These are phyloP conservation scores for Phytophthora podocarpi DNA, from an alignment of 352 stramenopile species.

Conservation along the genomic window DNA sequence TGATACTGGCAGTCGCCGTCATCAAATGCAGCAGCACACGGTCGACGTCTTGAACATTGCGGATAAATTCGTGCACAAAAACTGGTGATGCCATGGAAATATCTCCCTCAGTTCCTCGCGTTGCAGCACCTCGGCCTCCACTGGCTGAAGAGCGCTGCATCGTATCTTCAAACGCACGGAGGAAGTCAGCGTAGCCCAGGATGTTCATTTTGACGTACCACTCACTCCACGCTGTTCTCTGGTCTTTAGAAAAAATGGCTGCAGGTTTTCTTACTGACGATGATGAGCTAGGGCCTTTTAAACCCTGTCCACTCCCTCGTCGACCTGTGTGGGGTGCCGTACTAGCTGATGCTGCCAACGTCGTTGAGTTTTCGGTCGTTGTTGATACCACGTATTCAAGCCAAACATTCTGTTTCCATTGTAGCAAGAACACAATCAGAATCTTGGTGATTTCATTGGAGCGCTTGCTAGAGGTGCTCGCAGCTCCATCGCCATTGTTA, in stretches of 20 bases:
- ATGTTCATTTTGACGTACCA: slow-evolving; percentile 91
- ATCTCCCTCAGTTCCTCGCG: slow-evolving; percentile 5
- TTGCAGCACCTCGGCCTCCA: slow-evolving; percentile 4
- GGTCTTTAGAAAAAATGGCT: slow-evolving; percentile 45
- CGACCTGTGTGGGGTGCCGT: slow-evolving; percentile 10
- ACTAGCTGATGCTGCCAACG: slow-evolving; percentile 1
- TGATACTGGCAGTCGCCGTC: slow-evolving; percentile 62
- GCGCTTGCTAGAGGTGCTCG: not conserved
- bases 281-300: slow-evolving; percentile 22
- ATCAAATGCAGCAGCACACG: slow-evolving; percentile 85
- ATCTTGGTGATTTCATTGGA: slow-evolving; percentile 63
- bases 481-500: slow-evolving; percentile 9
- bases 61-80: slow-evolving; percentile 81
- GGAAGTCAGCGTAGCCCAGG: slow-evolving; percentile 78
- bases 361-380: slow-evolving; percentile 51
- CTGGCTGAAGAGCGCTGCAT: slow-evolving; percentile 31
- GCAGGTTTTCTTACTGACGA: slow-evolving; percentile 34
- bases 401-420: slow-evolving; percentile 92
- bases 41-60: slow-evolving; percentile 88
- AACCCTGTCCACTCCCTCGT: slow-evolving; percentile 28
- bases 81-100: slow-evolving; percentile 40
- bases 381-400: slow-evolving; percentile 87
- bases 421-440: slow-evolving; percentile 79
- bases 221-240: slow-evolving; percentile 61
- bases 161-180: slow-evolving; percentile 81